Evolutionary conservation across 2,329 filamentous ascomycete genomes (phyloP).

Genomic region (Sarocladium kiliense): DNA sequence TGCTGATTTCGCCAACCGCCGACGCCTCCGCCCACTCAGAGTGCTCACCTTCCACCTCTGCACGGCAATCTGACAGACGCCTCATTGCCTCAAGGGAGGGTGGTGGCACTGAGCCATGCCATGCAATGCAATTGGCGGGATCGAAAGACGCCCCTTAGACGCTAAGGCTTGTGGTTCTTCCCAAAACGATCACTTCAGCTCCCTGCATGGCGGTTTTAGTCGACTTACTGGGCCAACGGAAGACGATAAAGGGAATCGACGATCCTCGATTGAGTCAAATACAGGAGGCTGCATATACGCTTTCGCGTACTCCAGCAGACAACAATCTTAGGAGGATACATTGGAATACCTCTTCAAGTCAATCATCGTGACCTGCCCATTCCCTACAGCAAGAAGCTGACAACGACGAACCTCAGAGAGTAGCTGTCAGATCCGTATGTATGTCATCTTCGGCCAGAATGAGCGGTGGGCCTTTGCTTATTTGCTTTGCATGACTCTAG

Average conservation of each 20-base stretch:
- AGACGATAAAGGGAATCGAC: neutral
- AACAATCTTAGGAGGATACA: too few species aligned
- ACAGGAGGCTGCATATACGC: neutral
- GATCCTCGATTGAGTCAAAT: neutral
- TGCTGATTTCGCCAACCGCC: slow-evolving; percentile 5
- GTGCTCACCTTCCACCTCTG: neutral
- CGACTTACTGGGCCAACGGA: neutral
- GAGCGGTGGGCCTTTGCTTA: neutral
- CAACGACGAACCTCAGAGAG: neutral
- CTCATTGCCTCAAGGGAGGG: neutral
- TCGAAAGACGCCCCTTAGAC: neutral
- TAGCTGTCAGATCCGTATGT: neutral
- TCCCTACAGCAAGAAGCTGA: neutral
- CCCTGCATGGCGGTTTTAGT: neutral
- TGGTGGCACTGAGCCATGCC: too few species aligned
- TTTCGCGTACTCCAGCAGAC: neutral
- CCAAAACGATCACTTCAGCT: neutral
- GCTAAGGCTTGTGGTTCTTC: neutral
- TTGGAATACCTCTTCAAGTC: too few species aligned
- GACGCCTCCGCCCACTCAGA: neutral
- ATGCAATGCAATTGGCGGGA: neutral
- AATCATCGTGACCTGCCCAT: too few species aligned
- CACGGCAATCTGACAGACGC: neutral
- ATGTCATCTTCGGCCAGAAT: neutral
- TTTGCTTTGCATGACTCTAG: neutral